A percentile compares a stretch with the other conserved stretches of the same genome.
These are phyloP conservation scores for Cercospora canescens DNA, from an alignment of 2,329 filamentous ascomycete genomes.

Conservation along the genomic window DNA sequence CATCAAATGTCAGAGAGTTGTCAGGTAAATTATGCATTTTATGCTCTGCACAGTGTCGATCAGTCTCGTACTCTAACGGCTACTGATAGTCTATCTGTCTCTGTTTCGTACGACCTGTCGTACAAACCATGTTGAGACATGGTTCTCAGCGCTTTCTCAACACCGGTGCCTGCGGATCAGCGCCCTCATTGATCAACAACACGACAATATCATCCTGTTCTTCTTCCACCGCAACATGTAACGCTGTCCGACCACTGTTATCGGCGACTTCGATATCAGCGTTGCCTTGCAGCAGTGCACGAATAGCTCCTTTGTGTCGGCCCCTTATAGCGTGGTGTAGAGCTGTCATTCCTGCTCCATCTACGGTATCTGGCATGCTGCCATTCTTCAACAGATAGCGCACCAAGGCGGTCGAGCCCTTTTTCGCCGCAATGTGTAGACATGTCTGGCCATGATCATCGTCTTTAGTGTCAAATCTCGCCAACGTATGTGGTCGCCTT, in stretches of 20 bases:
- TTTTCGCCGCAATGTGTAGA: background rate
- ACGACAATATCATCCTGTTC: background rate
- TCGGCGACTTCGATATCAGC: background rate
- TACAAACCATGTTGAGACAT: background rate
- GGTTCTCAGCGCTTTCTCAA: background rate
- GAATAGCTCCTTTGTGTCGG: background rate
- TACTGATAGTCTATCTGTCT: background rate
- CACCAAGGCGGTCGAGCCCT: background rate
- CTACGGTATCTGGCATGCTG: background rate
- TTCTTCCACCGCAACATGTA: background rate
- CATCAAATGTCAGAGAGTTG: background rate
- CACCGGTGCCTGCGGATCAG: background rate
- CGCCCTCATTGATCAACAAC: background rate
- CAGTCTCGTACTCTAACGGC: background rate
- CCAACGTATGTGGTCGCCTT: background rate
- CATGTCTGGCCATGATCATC: background rate
- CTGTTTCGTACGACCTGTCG: background rate
- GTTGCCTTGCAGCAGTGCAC: background rate
- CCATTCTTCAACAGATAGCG: background rate
- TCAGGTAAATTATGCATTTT: background rate
- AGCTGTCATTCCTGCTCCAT: background rate
- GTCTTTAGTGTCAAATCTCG: background rate
- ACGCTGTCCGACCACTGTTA: background rate
- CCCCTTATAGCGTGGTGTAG: background rate
- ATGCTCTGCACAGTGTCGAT: background rate